Evolutionary conservation across 306 rosid genomes (phyloP).

Genomic region (Ziziphus jujuba): DNA sequence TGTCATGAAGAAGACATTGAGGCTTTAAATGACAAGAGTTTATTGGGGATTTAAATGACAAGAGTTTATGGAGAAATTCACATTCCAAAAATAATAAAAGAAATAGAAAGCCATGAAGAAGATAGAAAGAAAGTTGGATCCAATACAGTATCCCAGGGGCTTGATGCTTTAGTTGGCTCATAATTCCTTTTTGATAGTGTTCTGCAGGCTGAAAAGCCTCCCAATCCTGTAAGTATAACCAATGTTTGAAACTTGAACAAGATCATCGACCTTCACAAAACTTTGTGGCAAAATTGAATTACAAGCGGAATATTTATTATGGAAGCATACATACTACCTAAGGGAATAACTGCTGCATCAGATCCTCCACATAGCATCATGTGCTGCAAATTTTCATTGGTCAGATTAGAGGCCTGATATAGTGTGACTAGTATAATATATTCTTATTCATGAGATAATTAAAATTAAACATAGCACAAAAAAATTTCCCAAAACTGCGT

Average conservation of each 20-base stretch:
- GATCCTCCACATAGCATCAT: conserved; percentile 91
- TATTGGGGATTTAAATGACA: conserved; percentile 21
- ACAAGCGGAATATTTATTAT: too few relatives aligned
- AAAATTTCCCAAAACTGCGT: background rate
- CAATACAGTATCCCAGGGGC: conserved; percentile 83
- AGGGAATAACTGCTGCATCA: conserved; percentile 70
- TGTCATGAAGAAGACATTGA: background rate
- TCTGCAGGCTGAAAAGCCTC: conserved; percentile 69
- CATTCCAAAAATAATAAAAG: too few relatives aligned
- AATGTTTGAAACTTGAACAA: background rate
- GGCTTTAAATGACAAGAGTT: too few relatives aligned
- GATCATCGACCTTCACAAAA: background rate
- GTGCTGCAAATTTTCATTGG: conserved; percentile 40
- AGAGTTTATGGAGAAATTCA: too few relatives aligned
- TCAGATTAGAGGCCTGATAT: too few relatives aligned
- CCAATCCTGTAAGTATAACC: conserved; percentile 57
- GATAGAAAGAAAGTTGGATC: conserved; percentile 16
- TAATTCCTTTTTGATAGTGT: conserved; percentile 67
- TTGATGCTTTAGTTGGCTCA: conserved; percentile 80
- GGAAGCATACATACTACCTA: conserved; percentile 31
- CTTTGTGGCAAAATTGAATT: background rate
- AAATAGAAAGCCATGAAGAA: background rate
- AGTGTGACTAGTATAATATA: too few relatives aligned
- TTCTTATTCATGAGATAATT: background rate
- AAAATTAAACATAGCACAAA: too few relatives aligned